A percentile compares a stretch with the other conserved stretches of the same genome.
Conservation (phyloP, 1,284 basidiomycete species). For the Phlebopus sp. region DNA sequence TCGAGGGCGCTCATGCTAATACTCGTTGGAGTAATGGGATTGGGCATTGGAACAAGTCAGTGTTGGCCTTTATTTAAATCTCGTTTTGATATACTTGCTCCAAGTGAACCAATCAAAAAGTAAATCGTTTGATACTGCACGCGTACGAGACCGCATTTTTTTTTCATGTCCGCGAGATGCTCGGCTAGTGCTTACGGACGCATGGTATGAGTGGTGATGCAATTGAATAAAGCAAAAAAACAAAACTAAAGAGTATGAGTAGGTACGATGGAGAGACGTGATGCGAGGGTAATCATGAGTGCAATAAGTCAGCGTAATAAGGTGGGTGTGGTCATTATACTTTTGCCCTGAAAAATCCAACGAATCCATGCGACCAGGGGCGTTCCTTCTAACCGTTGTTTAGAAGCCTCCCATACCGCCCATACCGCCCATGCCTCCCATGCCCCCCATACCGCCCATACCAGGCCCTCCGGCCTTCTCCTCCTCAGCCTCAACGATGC, state of each 20-base stretch:
- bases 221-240: conserved; percentile 12
- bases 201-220: conserved; percentile 28
- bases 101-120: background rate
- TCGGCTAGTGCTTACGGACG: too few relatives aligned
- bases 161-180: background rate
- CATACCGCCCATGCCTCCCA: conserved; percentile 66
- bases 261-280: conserved; percentile 4
- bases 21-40: background rate
- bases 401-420: conserved; percentile 50
- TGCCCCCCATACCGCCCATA: conserved; percentile 43
- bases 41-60: background rate
- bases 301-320: conserved; percentile 14
- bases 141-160: background rate
- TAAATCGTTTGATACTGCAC: background rate
- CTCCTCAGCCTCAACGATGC: conserved; percentile 89
- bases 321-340: conserved; percentile 6
- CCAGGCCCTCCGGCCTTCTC: conserved; percentile 54
- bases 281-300: conserved; percentile 12
- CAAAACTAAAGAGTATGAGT: conserved; percentile 5
- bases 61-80: too few relatives aligned
- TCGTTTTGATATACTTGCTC: background rate
- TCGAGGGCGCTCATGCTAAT: conserved; percentile 15
- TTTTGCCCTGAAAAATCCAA: conserved; percentile 10
- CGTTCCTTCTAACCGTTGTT: conserved; percentile 1
- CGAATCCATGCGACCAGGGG: background rate